phyloP scores from a whole-genome alignment of 106 monocot genomes.

The Dioscorea alata region DNA sequence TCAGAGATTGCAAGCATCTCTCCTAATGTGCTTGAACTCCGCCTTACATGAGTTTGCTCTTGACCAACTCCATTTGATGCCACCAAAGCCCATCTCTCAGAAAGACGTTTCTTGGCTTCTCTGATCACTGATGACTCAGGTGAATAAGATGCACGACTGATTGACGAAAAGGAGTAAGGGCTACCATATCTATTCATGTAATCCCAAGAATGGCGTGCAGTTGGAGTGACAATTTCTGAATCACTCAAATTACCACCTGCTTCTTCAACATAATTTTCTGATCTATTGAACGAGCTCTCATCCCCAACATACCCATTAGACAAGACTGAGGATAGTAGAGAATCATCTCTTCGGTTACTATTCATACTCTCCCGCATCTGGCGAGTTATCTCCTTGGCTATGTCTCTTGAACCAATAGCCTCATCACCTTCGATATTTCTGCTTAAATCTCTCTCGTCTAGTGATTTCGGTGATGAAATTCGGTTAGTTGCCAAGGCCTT shows the following conservation, averaged over 20 bases:
- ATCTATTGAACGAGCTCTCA: slow-evolving; percentile 54
- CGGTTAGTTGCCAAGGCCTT: slow-evolving; percentile 8
- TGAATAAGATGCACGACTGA: slow-evolving; percentile 40
- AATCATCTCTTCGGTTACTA: slow-evolving; percentile 47
- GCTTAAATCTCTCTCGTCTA: slow-evolving; percentile 6
- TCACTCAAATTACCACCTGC: slow-evolving; percentile 39
- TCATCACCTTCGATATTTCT: slow-evolving; percentile 13
- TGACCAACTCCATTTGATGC: slow-evolving; percentile 21
- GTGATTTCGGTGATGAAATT: slow-evolving; percentile 7
- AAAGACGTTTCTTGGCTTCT: slow-evolving; percentile 87
- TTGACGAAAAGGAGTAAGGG: slow-evolving; percentile 48
- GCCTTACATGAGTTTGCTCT: slow-evolving; percentile 35
- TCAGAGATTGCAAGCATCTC: slow-evolving; percentile 68
- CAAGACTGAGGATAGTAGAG: slow-evolving; percentile 41
- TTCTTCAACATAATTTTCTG: slow-evolving; percentile 55
- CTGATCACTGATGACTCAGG: slow-evolving; percentile 72
- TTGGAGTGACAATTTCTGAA: slow-evolving; percentile 45
- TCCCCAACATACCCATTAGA: slow-evolving; percentile 74
- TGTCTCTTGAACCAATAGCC: slow-evolving; percentile 27
- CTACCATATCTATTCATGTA: slow-evolving; percentile 32
- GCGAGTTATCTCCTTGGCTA: slow-evolving; percentile 42
- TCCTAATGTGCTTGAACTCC: slow-evolving; percentile 68
- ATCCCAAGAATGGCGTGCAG: slow-evolving; percentile 54
- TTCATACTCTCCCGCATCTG: slow-evolving; percentile 40
- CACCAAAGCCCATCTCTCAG: slow-evolving; percentile 65